phyloP scores from a whole-genome alignment of 192 early-diverging fungal genomes.

The Dissophora ornata region DNA sequence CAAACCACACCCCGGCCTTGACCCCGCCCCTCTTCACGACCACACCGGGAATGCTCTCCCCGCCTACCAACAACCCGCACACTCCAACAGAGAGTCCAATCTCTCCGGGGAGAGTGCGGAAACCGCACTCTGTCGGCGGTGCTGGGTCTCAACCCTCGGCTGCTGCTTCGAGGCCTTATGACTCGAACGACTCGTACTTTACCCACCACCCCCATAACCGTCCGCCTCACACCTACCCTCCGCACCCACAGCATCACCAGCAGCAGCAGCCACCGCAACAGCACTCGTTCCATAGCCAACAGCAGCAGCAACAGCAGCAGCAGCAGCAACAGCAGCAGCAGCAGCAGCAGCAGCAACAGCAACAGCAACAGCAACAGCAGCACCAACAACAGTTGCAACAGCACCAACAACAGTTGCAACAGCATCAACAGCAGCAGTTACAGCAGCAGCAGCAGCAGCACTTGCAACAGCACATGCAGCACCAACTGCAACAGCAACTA shows the following conservation, averaged over 20 bases:
- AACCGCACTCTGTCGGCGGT: background rate
- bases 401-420: background rate
- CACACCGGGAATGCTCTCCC: constrained; percentile 31
- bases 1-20: background rate
- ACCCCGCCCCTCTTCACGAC: constrained; percentile 32
- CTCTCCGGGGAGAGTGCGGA: constrained; percentile 14
- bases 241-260: constrained; percentile 5
- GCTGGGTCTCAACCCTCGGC: background rate
- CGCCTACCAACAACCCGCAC: constrained; percentile 8
- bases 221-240: constrained; percentile 4
- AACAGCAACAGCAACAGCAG: background rate
- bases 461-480: no score
- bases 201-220: constrained; percentile 16
- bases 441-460: background rate
- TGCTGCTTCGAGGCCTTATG: background rate
- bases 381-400: background rate
- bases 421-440: constrained; percentile 6
- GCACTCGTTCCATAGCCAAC: background rate
- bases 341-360: background rate
- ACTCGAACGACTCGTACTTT: constrained; percentile 41
- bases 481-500: background rate
- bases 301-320: constrained; percentile 1
- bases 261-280: constrained; percentile 11
- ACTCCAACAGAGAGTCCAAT: constrained; percentile 22
- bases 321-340: background rate